Base-by-base conservation (phyloP, 192 early-diverging fungal genomes). In the Coemansia umbellata region DNA sequence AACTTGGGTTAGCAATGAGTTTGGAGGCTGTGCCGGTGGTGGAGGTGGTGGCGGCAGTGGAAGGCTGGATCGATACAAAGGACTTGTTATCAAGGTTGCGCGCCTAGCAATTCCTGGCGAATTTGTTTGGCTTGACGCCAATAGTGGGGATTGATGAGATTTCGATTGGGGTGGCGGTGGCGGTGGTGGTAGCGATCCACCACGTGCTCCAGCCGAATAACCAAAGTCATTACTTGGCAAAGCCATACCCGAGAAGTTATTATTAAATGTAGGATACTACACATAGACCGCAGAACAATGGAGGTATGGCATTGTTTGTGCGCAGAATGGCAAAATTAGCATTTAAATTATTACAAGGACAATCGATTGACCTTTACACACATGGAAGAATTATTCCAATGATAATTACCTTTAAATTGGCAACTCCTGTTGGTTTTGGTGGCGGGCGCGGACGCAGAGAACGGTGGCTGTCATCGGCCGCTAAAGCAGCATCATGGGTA, bases 401-500 rank as follows among this genome's bases (percentile, higher is more conserved):
- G n/a, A n/a, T n/a, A n/a, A n/a, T 35, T 60, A 67, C 65, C 50
- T 53, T 67, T 41, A 55, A 11, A n/a, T 51, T n/a, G 45, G 45
- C 44, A 15, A 74, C 57, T 7, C 60, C 55, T 8, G 55, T 40
- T 11, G 72, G 72, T 45, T 75, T 75, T n/a, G 65, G 60, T 24
- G 65, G 43, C n/a, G 43, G 43, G 14, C 3, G 24, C 17, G 43
- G 43, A 45, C n/a, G 43, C 26, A 28, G 24, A 14, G 64, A 26
- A 58, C 31, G 27, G 36, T 24, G 18, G 47, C 50, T 8, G 40
- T 40, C 21, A 15, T 23, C 27, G 53, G 21, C n/a, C 35, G 49
- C 26, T 4, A 22, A 28, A 33, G 27, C n/a, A n/a, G n/a, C n/a
- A n/a, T n/a, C n/a, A n/a, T n/a, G n/a, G n/a, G n/a, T n/a, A n/a